phyloP scores from a whole-genome alignment of 495 filamentous ascomycete species.

The Wilcoxina mikolae region DNA sequence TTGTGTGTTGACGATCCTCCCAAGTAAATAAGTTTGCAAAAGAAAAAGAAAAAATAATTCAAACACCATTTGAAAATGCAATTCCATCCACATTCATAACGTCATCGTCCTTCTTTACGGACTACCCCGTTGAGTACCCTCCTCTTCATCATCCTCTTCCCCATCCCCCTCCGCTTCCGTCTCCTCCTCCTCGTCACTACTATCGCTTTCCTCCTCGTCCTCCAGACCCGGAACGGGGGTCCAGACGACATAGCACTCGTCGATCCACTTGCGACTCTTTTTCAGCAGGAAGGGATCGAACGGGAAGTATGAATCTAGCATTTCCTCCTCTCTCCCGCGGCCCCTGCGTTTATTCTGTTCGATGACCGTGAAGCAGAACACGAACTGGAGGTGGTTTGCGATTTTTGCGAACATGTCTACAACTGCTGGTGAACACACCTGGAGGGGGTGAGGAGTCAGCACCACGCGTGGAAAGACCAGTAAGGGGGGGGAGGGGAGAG shows the following conservation, averaged over 20 bases:
- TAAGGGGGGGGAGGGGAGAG: slow-evolving; percentile 73
- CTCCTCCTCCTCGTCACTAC: slow-evolving; percentile 34
- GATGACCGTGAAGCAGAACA: slow-evolving; percentile 74
- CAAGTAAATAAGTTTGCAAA: no score
- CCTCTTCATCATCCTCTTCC: slow-evolving; percentile 17
- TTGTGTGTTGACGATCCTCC: no score
- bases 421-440: slow-evolving; percentile 75
- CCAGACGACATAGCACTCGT: slow-evolving; percentile 76
- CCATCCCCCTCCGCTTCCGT: slow-evolving; percentile 28
- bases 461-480: slow-evolving; percentile 56
- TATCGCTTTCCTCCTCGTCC: slow-evolving; percentile 38
- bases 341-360: slow-evolving; percentile 72
- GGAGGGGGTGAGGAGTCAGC: no score
- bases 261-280: slow-evolving; percentile 68
- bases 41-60: no score
- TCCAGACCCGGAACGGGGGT: slow-evolving; percentile 58
- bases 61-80: no score
- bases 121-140: no score
- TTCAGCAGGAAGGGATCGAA: slow-evolving; percentile 79
- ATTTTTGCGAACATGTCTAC: slow-evolving; percentile 82
- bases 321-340: slow-evolving; percentile 34
- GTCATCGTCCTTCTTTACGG: no score
- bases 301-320: slow-evolving; percentile 80
- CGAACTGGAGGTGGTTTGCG: slow-evolving; percentile 63
- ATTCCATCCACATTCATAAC: no score